Evolutionary conservation across 495 filamentous ascomycete genomes (phyloP).

Genomic region (Beverwykella pulmonaria): DNA sequence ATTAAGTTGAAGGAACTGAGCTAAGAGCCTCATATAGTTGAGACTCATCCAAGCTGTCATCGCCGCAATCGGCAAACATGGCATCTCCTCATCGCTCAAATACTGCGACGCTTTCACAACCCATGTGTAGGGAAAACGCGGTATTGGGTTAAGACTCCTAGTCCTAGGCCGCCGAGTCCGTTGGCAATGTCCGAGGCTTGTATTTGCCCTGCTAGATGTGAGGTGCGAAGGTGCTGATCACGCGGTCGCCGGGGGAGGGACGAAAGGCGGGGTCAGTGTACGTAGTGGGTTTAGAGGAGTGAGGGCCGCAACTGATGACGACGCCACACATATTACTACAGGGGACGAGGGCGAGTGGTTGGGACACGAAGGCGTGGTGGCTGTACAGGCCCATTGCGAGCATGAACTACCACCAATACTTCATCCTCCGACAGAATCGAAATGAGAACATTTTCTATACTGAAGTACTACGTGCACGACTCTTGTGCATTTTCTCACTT

Average conservation of each 20-base stretch:
- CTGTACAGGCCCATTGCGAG: conserved; percentile 60
- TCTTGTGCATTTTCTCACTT: no score
- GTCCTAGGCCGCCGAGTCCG: conserved; percentile 43
- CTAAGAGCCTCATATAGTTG: conserved; percentile 49
- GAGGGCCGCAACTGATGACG: conserved; percentile 41
- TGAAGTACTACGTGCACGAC: no score
- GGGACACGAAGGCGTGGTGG: conserved; percentile 53
- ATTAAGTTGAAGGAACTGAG: no score
- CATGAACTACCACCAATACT: conserved; percentile 59
- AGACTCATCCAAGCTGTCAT: conserved; percentile 55
- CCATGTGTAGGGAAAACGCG: conserved; percentile 47
- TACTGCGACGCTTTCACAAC: conserved; percentile 49
- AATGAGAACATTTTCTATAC: no score
- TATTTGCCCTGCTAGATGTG: conserved; percentile 49
- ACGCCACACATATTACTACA: conserved; percentile 53
- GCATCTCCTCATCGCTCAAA: conserved; percentile 49
- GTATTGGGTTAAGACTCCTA: conserved; percentile 51
- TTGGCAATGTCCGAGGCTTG: conserved; percentile 41
- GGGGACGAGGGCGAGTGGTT: conserved; percentile 46
- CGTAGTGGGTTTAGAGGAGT: conserved; percentile 14
- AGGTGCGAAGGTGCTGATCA: conserved; percentile 50
- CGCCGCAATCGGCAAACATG: conserved; percentile 50
- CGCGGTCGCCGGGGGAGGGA: conserved; percentile 48
- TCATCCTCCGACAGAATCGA: no score
- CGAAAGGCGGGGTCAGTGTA: conserved; percentile 23